These are phyloP conservation scores for Fomitopsis serialis DNA, from an alignment of 768 basidiomycete genomes.

Conservation along the genomic window DNA sequence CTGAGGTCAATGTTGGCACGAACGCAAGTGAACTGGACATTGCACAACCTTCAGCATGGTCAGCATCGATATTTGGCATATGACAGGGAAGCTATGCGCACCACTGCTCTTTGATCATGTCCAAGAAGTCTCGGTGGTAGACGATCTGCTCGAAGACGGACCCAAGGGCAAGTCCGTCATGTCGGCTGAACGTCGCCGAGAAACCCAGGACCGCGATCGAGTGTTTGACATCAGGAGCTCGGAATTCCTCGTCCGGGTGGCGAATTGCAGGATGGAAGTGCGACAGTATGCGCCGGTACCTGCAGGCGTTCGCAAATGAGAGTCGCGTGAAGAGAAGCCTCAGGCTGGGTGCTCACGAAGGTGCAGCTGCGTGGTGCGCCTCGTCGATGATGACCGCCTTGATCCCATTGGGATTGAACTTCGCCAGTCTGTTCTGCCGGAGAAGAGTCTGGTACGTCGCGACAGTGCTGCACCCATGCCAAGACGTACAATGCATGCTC, in stretches of 20 bases:
- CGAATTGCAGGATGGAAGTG: slow-evolving; percentile 70
- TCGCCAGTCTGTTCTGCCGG: slow-evolving; percentile 55
- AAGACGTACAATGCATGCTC: slow-evolving; percentile 1
- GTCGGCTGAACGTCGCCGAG: slow-evolving; percentile 90
- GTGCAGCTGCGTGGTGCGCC: slow-evolving; percentile 92
- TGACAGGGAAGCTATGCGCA: slow-evolving; percentile 19
- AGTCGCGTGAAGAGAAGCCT: background rate
- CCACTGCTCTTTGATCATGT: slow-evolving; percentile 95
- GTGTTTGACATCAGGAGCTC: slow-evolving; percentile 34
- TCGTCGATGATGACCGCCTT: slow-evolving; percentile 87
- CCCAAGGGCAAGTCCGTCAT: slow-evolving; percentile 85
- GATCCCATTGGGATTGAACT: slow-evolving; percentile 63
- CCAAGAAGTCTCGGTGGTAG: slow-evolving; percentile 84
- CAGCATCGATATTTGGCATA: background rate
- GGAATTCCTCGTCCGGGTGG: slow-evolving; percentile 41
- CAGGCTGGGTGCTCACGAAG: slow-evolving; percentile 47
- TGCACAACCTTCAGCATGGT: slow-evolving; percentile 58
- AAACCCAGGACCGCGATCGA: slow-evolving; percentile 86
- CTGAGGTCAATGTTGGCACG: slow-evolving; percentile 67
- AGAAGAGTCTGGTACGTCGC: slow-evolving; percentile 87
- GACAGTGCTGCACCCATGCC: slow-evolving; percentile 51
- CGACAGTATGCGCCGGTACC: slow-evolving; percentile 81
- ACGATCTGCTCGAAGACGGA: slow-evolving; percentile 89
- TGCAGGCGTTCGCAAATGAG: slow-evolving; percentile 21
- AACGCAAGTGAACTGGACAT: slow-evolving; percentile 81